Evolutionary conservation across 345 rosid genomes (phyloP).

Genomic region (Moricandia arvensis): DNA sequence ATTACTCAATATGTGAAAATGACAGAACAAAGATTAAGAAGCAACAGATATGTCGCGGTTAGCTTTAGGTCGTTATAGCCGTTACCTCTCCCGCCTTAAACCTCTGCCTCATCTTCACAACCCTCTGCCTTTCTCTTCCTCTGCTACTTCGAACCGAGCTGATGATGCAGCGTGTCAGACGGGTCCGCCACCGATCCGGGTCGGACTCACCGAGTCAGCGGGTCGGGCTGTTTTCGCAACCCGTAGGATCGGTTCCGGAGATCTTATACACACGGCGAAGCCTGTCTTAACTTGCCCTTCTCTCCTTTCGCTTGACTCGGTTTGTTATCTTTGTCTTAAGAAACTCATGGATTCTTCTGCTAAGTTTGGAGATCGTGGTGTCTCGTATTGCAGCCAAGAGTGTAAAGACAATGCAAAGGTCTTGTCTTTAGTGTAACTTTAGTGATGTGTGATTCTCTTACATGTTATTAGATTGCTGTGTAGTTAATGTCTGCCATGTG

Average conservation of each 20-base stretch:
- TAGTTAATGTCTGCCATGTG: slow-evolving; percentile 26
- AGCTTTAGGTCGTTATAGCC: slow-evolving; percentile 40
- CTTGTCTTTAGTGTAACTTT: neutral
- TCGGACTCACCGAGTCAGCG: slow-evolving; percentile 65
- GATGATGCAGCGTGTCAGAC: slow-evolving; percentile 28
- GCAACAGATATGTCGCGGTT: slow-evolving; percentile 17
- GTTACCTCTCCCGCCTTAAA: slow-evolving; percentile 43
- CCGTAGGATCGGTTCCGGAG: slow-evolving; percentile 63
- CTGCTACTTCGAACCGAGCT: slow-evolving; percentile 27
- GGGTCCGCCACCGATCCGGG: slow-evolving; percentile 67
- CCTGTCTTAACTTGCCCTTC: slow-evolving; percentile 65
- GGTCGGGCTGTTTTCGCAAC: slow-evolving; percentile 89
- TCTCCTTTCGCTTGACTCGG: slow-evolving; percentile 37
- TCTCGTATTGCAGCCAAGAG: slow-evolving; percentile 53
- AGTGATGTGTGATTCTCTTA: neutral
- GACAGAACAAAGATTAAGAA: neutral
- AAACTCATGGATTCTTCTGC: slow-evolving; percentile 31
- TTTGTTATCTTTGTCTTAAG: slow-evolving; percentile 72
- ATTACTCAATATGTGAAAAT: neutral
- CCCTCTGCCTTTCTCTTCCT: slow-evolving; percentile 19
- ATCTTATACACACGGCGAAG: slow-evolving; percentile 80
- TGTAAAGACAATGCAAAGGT: slow-evolving; percentile 63
- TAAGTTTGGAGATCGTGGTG: slow-evolving; percentile 38
- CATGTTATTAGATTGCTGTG: neutral
- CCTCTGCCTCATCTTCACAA: slow-evolving; percentile 3